Evolutionary conservation across 2,329 filamentous ascomycete genomes (phyloP).

Genomic region (Verticillium zaregamsianum): DNA sequence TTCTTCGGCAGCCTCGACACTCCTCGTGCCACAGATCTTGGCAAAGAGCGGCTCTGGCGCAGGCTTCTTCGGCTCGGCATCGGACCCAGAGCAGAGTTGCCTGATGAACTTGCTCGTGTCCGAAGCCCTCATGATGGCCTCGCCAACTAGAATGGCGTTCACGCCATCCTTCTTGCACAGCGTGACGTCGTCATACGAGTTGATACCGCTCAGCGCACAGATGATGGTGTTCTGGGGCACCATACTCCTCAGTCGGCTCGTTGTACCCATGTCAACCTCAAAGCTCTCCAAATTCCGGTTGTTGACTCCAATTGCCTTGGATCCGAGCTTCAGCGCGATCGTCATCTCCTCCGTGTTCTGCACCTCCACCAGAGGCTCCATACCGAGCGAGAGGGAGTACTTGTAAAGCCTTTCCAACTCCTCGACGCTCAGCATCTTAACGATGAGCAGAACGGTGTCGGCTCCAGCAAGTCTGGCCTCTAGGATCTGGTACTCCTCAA

Average conservation of each 20-base stretch:
- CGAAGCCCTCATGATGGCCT: conserved; percentile 89
- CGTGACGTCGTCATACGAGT: conserved; percentile 79
- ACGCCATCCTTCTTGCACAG: conserved; percentile 87
- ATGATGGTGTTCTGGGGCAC: conserved; percentile 84
- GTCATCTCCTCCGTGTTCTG: conserved; percentile 93
- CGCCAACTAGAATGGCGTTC: conserved; percentile 88
- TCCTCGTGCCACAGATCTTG: conserved; percentile 93
- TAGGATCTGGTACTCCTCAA: conserved; percentile 96
- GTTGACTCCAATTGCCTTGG: conserved; percentile 94
- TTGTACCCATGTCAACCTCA: conserved; percentile 91
- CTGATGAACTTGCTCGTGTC: conserved; percentile 80
- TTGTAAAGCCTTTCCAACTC: conserved; percentile 75
- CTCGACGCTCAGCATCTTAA: conserved; percentile 88
- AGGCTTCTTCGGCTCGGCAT: conserved; percentile 28
- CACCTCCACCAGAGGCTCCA: conserved; percentile 97
- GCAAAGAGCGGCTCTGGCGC: conserved; percentile 57
- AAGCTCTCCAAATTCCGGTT: conserved; percentile 96
- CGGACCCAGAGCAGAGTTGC: conserved; percentile 66
- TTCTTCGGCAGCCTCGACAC: conserved; percentile 70
- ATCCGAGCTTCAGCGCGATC: conserved; percentile 77
- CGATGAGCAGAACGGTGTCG: conserved; percentile 91
- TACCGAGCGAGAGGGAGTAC: conserved; percentile 85
- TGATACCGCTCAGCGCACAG: conserved; percentile 92
- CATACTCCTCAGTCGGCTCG: conserved; percentile 79
- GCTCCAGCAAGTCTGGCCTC: conserved; percentile 90